phyloP scores from a whole-genome alignment of 345 rosid species.

The Acer saccharum region DNA sequence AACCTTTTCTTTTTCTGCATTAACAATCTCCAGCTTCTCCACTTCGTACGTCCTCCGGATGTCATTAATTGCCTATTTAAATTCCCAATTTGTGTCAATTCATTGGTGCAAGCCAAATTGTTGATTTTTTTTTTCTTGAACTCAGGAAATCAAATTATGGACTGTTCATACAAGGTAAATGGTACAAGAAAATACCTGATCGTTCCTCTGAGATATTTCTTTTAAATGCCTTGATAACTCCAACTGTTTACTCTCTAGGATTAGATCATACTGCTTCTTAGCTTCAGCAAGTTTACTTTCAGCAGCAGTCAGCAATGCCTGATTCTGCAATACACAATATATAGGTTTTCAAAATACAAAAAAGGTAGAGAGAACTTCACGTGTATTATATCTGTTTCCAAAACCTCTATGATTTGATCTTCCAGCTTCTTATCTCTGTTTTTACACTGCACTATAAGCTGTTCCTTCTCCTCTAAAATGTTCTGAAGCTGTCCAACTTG shows the following conservation, averaged over 20 bases:
- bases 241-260: conserved; percentile 82
- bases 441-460: conserved; percentile 49
- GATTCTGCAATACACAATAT: conserved; percentile 53
- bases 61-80: conserved; percentile 77
- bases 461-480: conserved; percentile 67
- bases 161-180: conserved; percentile 19
- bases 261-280: conserved; percentile 63
- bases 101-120: neutral
- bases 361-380: conserved; percentile 11
- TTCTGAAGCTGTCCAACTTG: conserved; percentile 56
- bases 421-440: conserved; percentile 63
- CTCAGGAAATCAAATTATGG: conserved; percentile 5
- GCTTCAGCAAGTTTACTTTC: conserved; percentile 75
- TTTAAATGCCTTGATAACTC: conserved; percentile 86
- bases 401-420: conserved; percentile 67
- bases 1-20: conserved; percentile 71
- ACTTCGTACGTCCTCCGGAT: conserved; percentile 80
- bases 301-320: conserved; percentile 53
- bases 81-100: conserved; percentile 22
- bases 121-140: conserved; percentile 6
- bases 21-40: conserved; percentile 70
- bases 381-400: conserved; percentile 7
- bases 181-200: conserved; percentile 57
- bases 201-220: conserved; percentile 89
- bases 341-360: conserved; percentile 19